Evolutionary conservation across 1,139 yeast species (phyloP).

Genomic region (Magnusiomyces suaveolens): DNA sequence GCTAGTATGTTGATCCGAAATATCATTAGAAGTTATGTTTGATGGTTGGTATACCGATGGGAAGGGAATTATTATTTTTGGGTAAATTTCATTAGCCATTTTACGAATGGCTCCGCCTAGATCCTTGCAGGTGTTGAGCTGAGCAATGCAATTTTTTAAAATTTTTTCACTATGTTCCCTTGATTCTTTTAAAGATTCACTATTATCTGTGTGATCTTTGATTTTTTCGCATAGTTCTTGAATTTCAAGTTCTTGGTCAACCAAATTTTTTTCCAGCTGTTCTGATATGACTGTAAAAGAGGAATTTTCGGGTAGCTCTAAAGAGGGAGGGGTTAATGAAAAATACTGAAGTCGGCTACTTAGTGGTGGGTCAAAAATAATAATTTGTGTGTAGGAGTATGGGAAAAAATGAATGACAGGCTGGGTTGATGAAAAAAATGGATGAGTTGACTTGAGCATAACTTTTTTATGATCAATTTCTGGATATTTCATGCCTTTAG

Average conservation of each 20-base stretch:
- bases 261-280: slow-evolving; percentile 28
- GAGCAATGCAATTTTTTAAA: slow-evolving; percentile 25
- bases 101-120: slow-evolving; percentile 25
- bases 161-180: slow-evolving; percentile 7
- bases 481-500: background rate
- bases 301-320: slow-evolving; percentile 44
- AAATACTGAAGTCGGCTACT: slow-evolving; percentile 68
- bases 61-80: slow-evolving; percentile 20
- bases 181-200: slow-evolving; percentile 5
- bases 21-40: background rate
- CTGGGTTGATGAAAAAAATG: background rate
- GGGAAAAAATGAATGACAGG: slow-evolving; percentile 10
- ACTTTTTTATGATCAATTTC: background rate
- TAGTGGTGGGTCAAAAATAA: slow-evolving; percentile 66
- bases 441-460: background rate
- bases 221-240: slow-evolving; percentile 19
- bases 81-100: slow-evolving; percentile 26
- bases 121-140: slow-evolving; percentile 30
- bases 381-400: slow-evolving; percentile 31
- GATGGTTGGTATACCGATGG: background rate
- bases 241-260: slow-evolving; percentile 18
- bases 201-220: slow-evolving; percentile 16
- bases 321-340: slow-evolving; percentile 60
- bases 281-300: slow-evolving; percentile 24
- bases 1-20: background rate